phyloP scores from a whole-genome alignment of 495 filamentous ascomycete genomes.

The Penicillium coprophilum region DNA sequence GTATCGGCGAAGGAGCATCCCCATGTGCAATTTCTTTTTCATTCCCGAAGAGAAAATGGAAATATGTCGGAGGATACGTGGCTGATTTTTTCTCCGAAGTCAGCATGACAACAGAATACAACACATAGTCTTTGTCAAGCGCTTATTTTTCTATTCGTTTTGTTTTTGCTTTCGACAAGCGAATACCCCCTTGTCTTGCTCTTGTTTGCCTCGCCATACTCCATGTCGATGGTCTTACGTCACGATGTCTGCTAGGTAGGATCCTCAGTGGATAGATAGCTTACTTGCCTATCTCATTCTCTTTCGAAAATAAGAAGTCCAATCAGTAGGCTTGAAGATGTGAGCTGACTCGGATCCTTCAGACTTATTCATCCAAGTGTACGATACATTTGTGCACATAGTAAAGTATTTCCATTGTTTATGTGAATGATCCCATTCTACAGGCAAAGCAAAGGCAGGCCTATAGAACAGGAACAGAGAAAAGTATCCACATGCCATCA shows the following conservation, averaged over 20 bases:
- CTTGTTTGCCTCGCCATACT: constrained; percentile 1
- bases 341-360: no score
- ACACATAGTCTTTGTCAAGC: constrained; percentile 1
- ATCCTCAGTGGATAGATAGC: neutral
- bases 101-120: neutral
- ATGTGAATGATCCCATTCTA: neutral
- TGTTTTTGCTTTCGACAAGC: constrained; percentile 19
- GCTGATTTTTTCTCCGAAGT: constrained; percentile 14
- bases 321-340: neutral
- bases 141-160: neutral
- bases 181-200: constrained; percentile 25
- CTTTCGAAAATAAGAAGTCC: neutral
- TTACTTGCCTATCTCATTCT: neutral
- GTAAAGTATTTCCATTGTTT: neutral
- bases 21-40: neutral
- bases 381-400: neutral
- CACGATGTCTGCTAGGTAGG: neutral
- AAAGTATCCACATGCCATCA: neutral
- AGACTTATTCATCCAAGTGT: no score
- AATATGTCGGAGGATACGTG: neutral
- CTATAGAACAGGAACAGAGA: neutral
- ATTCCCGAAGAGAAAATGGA: neutral
- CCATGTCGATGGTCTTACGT: neutral
- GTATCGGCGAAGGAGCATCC: neutral
- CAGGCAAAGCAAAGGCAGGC: neutral